phyloP scores from a whole-genome alignment of 2,329 filamentous ascomycete genomes.

The Diaporthe longicolla region DNA sequence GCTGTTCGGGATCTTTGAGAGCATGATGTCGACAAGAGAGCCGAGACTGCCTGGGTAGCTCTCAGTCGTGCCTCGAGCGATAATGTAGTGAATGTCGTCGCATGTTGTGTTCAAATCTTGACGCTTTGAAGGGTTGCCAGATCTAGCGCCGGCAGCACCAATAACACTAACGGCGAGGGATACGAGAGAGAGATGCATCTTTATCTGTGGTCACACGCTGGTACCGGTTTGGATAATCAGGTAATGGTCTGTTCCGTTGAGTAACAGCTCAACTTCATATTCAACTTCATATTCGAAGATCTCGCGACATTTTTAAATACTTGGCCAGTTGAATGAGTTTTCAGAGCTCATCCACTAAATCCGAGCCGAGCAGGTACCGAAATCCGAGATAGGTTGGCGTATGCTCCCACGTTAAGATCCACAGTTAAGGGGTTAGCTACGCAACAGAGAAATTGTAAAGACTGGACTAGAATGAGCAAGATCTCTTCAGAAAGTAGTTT shows the following conservation, averaged over 20 bases:
- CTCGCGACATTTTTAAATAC: no score
- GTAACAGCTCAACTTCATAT: neutral
- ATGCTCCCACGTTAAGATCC: neutral
- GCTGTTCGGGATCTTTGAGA: constrained; percentile 7
- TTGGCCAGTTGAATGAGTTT: neutral
- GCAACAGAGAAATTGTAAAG: no score
- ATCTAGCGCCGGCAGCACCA: neutral
- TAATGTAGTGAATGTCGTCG: constrained; percentile 11
- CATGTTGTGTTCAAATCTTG: constrained; percentile 2
- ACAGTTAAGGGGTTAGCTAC: no score
- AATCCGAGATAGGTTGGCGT: neutral
- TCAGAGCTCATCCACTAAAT: neutral
- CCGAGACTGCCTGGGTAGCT: constrained; percentile 12
- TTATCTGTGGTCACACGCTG: neutral
- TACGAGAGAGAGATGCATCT: neutral
- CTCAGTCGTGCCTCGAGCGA: constrained; percentile 14
- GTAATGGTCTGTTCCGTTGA: no score
- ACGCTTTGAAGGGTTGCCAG: neutral
- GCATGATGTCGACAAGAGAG: constrained; percentile 12
- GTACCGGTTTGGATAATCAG: neutral
- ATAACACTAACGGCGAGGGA: neutral
- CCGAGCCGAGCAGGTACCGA: constrained; percentile 10
- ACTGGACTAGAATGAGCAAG: no score
- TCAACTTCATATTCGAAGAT: no score
- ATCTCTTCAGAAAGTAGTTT: no score